Evolutionary conservation across 345 rosid species (phyloP), one percentile per base, ranked within the genome.

Genomic region (Raphanus sativus): DNA sequence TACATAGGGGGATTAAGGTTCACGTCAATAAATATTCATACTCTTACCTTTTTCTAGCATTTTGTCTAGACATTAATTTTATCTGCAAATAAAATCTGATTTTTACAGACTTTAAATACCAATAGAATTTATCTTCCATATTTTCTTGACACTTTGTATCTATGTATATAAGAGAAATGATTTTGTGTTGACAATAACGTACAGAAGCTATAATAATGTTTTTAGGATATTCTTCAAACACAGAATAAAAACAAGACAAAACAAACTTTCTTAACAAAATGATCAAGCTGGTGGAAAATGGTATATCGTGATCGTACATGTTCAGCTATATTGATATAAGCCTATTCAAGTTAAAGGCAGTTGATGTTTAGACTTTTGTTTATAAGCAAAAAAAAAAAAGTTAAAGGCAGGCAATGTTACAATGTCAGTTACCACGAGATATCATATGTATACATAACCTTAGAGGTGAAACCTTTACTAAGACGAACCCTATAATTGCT

Each of bases 401-500:
- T 42, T 45, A 13, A 45, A 45, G 6, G 16, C 85, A 94, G 98
- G n/a, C n/a, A n/a, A n/a, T n/a, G n/a, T n/a, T n/a, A 88, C 98
- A 6, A 87, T 90, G 96, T 97, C 92, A 71, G 40, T 36, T 36
- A 8, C 40, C 40, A 36, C 40, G 40, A 36, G 40, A 36, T 36
- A 36, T 8, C 40, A 36, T 36, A 2, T 36, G 40, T 70, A 94
- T 61, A 85, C 84, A 48, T 71, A 91, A 56, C 64, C 86, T 83
- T 83, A 88, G 12, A 88, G 97, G 83, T 70, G 89, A 90, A 77
- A 86, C 84, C 9, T 88, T 90, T 80, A 95, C 87, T 2, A 97
- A 94, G 83, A 92, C 88, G 63, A 94, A 92, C 77, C 98, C 96
- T 5, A 80, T 92, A 6, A 82, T 94, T 8, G 96, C 91, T 62